These are phyloP conservation scores for Pulveroboletus sp. DNA, from an alignment of 768 basidiomycete species.

Conservation along the genomic window DNA sequence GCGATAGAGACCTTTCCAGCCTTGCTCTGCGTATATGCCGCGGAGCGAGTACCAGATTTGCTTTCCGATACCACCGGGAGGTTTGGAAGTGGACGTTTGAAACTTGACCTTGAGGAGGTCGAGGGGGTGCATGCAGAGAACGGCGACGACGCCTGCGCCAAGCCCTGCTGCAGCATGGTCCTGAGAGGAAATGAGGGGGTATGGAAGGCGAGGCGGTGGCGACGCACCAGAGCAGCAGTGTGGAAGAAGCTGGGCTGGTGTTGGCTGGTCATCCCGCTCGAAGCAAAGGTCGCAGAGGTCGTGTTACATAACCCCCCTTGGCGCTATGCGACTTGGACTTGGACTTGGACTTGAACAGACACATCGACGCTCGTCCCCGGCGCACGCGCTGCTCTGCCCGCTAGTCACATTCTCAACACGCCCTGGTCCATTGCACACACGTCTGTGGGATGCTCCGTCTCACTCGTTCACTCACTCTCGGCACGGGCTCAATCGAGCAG, in stretches of 20 bases:
- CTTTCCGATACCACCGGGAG: constrained; percentile 55
- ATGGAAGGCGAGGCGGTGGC: not conserved
- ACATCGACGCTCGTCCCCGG: no score
- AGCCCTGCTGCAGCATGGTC: constrained; percentile 96
- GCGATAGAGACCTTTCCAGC: constrained; percentile 84
- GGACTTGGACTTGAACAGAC: no score
- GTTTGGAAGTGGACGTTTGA: constrained; percentile 74
- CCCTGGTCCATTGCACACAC: not conserved
- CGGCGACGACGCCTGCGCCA: constrained; percentile 87
- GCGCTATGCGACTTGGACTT: no score
- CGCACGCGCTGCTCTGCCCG: no score
- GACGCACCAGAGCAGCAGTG: constrained; percentile 31
- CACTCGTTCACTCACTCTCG: not conserved
- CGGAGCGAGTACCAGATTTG: constrained; percentile 74
- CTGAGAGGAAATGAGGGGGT: constrained; percentile 34
- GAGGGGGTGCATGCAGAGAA: constrained; percentile 94
- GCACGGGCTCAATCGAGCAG: not conserved
- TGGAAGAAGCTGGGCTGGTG: constrained; percentile 40
- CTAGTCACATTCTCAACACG: constrained; percentile 1
- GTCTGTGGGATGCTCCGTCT: not conserved
- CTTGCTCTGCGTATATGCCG: constrained; percentile 68
- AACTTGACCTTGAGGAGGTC: constrained; percentile 94
- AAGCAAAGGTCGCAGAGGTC: constrained; percentile 2
- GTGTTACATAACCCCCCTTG: constrained; percentile 13
- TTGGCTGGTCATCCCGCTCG: constrained; percentile 24